Conservation (phyloP, 371 early-diverging fungal genomes). For the Caulochytrium protostelioides region DNA sequence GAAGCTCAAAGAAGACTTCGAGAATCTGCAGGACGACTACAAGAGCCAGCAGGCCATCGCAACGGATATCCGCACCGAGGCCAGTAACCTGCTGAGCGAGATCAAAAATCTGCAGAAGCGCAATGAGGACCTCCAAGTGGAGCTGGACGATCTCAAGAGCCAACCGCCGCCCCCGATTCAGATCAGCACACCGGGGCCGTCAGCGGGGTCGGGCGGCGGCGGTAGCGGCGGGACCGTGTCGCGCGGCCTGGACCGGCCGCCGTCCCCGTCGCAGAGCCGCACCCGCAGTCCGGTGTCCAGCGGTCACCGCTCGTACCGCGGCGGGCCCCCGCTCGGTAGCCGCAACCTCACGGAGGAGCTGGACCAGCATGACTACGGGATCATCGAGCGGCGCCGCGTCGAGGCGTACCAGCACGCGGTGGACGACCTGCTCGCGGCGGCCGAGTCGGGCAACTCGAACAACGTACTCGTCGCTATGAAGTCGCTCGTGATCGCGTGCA, state of each 20-base stretch:
- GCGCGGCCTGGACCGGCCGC: not conserved
- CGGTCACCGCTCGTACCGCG: not conserved
- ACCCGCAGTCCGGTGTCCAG: no score
- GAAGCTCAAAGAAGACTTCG: constrained; percentile 36
- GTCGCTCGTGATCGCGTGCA: constrained; percentile 56
- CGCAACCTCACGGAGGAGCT: not conserved
- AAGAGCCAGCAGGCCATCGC: constrained; percentile 51
- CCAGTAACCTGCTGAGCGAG: constrained; percentile 45
- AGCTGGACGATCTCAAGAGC: constrained; percentile 23
- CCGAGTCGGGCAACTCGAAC: constrained; percentile 36
- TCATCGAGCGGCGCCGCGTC: constrained; percentile 38
- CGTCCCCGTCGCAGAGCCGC: no score
- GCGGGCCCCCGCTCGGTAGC: not conserved
- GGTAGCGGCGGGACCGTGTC: not conserved
- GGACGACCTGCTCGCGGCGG: constrained; percentile 47
- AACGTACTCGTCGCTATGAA: constrained; percentile 59
- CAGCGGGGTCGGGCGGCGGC: not conserved
- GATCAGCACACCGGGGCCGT: not conserved
- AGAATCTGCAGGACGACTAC: constrained; percentile 42
- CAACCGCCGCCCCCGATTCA: constrained; percentile 3
- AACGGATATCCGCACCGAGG: constrained; percentile 48
- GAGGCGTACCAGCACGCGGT: constrained; percentile 56
- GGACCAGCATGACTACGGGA: constrained; percentile 26
- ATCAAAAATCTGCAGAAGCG: constrained; percentile 34
- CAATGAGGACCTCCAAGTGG: constrained; percentile 32